A percentile compares a stretch with the other conserved stretches of the same genome.
Evolutionary conservation across 148 eudicot genomes (phyloP).

Genomic region (Cornus florida): DNA sequence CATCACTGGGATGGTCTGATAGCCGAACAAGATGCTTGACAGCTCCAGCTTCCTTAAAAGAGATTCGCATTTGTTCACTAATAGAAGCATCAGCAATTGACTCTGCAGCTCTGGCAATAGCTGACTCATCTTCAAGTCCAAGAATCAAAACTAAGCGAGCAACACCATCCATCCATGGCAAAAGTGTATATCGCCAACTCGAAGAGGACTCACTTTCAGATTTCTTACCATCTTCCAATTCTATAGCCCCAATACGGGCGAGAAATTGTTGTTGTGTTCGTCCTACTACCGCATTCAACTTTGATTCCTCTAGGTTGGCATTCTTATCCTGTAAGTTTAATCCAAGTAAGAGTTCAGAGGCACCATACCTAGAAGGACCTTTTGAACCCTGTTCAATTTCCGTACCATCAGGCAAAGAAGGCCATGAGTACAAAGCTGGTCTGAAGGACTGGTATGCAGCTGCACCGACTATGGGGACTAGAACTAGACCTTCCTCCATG

Average conservation of each 20-base stretch:
- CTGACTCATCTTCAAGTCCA: slow-evolving; percentile 75
- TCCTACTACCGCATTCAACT: slow-evolving; percentile 67
- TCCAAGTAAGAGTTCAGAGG: slow-evolving; percentile 73
- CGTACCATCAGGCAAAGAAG: slow-evolving; percentile 81
- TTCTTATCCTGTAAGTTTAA: slow-evolving; percentile 52
- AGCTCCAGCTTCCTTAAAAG: slow-evolving; percentile 87
- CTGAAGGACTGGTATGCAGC: slow-evolving; percentile 66
- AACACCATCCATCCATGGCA: slow-evolving; percentile 81
- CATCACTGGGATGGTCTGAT: slow-evolving; percentile 38
- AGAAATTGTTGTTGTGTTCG: slow-evolving; percentile 75
- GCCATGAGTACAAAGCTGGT: slow-evolving; percentile 75
- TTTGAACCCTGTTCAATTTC: slow-evolving; percentile 53
- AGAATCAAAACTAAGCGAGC: slow-evolving; percentile 87
- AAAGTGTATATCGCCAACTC: slow-evolving; percentile 45
- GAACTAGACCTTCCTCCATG: slow-evolving; percentile 79
- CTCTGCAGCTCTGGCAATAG: slow-evolving; percentile 70
- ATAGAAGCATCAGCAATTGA: slow-evolving; percentile 69
- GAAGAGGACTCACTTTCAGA: slow-evolving; percentile 28
- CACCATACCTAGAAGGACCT: slow-evolving; percentile 68
- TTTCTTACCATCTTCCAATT: slow-evolving; percentile 48
- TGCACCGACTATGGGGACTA: slow-evolving; percentile 83
- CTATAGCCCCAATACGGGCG: slow-evolving; percentile 85
- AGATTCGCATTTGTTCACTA: slow-evolving; percentile 55
- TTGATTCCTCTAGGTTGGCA: slow-evolving; percentile 52
- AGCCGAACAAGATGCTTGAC: slow-evolving; percentile 51